Evolutionary conservation across 495 filamentous ascomycete species (phyloP).

Genomic region (Penicillium lividum): DNA sequence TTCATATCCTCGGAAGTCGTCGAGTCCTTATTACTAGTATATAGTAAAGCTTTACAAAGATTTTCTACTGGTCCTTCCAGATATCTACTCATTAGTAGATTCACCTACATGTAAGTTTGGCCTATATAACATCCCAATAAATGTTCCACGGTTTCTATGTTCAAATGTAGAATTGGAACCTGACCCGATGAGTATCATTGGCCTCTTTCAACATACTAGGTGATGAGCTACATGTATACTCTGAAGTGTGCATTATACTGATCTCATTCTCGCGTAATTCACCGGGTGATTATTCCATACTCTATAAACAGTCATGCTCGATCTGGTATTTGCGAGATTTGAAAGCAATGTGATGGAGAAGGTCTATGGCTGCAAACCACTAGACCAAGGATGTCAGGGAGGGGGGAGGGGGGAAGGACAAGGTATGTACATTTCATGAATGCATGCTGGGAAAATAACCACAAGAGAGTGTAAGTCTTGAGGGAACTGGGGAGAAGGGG

Average conservation of each 20-base stretch:
- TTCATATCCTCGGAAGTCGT: no score
- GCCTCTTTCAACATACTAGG: background rate
- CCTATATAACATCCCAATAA: no score
- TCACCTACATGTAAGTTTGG: no score
- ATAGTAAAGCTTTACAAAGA: no score
- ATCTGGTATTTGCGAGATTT: conserved; percentile 36
- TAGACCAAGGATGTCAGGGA: conserved; percentile 11
- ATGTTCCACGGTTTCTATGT: no score
- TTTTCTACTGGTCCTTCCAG: no score
- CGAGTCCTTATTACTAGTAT: no score
- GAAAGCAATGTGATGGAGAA: conserved; percentile 24
- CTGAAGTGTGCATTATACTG: conserved; percentile 27
- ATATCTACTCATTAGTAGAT: no score
- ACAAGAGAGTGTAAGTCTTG: conserved; percentile 18
- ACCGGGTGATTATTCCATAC: conserved; percentile 36
- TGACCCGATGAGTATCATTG: no score
- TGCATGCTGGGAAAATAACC: conserved; percentile 28
- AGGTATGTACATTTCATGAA: conserved; percentile 46
- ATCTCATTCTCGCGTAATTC: conserved; percentile 34
- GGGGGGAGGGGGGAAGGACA: conserved; percentile 16
- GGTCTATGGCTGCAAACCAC: conserved; percentile 20
- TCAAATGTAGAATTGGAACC: no score
- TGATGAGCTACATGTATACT: background rate
- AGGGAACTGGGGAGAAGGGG: conserved; percentile 15
- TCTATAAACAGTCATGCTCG: conserved; percentile 40